phyloP scores from a whole-genome alignment of 495 filamentous ascomycete genomes.

The Parmelia sp. region DNA sequence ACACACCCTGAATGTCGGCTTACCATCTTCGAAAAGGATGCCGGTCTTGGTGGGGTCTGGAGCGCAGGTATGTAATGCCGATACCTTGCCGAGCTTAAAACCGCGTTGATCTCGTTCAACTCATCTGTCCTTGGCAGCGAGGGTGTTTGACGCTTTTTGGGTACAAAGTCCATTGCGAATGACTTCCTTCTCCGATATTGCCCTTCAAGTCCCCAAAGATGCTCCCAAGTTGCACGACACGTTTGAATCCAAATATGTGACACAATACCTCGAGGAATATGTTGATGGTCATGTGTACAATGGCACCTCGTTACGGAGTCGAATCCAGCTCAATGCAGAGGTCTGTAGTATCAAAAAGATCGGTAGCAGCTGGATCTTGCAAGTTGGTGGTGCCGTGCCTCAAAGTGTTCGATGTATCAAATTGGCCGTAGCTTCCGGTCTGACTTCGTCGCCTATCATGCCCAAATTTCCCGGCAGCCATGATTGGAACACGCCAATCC shows the following conservation, averaged over 20 bases:
- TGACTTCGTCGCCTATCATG: slow-evolving; percentile 36
- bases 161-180: slow-evolving; percentile 35
- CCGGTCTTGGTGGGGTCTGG: slow-evolving; percentile 33
- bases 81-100: neutral
- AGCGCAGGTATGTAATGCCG: slow-evolving; percentile 25
- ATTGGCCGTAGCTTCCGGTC: slow-evolving; percentile 38
- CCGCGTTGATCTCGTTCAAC: neutral
- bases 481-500: slow-evolving; percentile 30
- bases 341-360: slow-evolving; percentile 31
- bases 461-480: slow-evolving; percentile 30
- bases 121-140: neutral
- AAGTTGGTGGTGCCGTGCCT: slow-evolving; percentile 17
- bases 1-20: slow-evolving; percentile 31
- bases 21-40: slow-evolving; percentile 31
- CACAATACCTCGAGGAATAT: slow-evolving; percentile 40
- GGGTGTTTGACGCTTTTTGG: slow-evolving; percentile 38
- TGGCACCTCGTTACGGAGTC: slow-evolving; percentile 29
- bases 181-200: slow-evolving; percentile 36
- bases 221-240: slow-evolving; percentile 30
- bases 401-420: slow-evolving; percentile 28
- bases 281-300: slow-evolving; percentile 31
- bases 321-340: slow-evolving; percentile 29
- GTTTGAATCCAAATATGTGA: slow-evolving; percentile 37
- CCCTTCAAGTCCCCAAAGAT: slow-evolving; percentile 27
- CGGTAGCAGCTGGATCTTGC: slow-evolving; percentile 28